phyloP scores from a whole-genome alignment of 2,329 filamentous ascomycete genomes.

The Beauveria sp. region DNA sequence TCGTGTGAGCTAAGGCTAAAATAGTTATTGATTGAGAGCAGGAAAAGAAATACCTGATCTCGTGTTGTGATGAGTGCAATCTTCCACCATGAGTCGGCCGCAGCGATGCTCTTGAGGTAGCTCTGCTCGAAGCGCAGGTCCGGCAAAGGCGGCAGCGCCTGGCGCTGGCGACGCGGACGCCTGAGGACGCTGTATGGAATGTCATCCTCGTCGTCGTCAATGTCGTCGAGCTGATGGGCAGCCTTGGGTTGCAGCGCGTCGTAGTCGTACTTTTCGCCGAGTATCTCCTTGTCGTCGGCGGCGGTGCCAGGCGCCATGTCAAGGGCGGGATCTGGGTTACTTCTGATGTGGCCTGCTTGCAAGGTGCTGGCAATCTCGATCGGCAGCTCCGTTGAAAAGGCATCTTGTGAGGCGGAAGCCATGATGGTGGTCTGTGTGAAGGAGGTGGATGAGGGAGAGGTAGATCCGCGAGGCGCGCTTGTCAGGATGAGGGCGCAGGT shows the following conservation, averaged over 20 bases:
- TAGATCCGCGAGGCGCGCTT: background rate
- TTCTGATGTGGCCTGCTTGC: conserved; percentile 73
- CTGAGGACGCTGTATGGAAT: conserved; percentile 60
- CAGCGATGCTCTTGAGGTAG: conserved; percentile 82
- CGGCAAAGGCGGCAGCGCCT: conserved; percentile 58
- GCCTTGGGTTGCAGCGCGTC: background rate
- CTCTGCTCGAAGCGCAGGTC: conserved; percentile 97
- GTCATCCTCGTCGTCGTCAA: conserved; percentile 51
- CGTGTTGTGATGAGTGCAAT: conserved; percentile 77
- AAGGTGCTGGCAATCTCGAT: conserved; percentile 69
- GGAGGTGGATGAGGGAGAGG: background rate
- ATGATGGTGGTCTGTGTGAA: conserved; percentile 29
- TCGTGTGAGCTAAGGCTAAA: background rate
- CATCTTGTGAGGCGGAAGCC: conserved; percentile 31
- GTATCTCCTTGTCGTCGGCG: conserved; percentile 45
- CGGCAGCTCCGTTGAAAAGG: conserved; percentile 30
- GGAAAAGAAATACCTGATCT: conserved; percentile 62
- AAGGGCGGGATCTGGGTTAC: conserved; percentile 59
- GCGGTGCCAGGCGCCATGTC: conserved; percentile 77
- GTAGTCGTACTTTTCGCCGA: conserved; percentile 3
- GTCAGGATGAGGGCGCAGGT: background rate
- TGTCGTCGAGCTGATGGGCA: conserved; percentile 17
- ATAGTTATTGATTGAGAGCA: background rate
- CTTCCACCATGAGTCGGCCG: conserved; percentile 70
- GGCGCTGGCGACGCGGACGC: conserved; percentile 39